Conservation (phyloP, 2,329 filamentous ascomycete species). For the Epichloe bromicola region DNA sequence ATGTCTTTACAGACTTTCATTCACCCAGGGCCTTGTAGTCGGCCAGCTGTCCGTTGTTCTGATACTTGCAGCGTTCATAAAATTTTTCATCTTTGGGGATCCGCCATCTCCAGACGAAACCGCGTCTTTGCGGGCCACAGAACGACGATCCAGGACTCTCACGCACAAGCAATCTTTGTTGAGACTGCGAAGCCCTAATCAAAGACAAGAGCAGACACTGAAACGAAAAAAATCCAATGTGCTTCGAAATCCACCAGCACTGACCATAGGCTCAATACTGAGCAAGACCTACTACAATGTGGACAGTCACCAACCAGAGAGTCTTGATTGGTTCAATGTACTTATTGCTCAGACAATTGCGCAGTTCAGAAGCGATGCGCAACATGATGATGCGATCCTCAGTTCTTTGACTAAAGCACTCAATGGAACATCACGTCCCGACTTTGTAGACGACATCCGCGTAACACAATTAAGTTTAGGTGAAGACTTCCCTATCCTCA, state of each 20-base stretch:
- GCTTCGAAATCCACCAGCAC: constrained; percentile 55
- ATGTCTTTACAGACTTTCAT: constrained; percentile 48
- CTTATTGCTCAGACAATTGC: constrained; percentile 92
- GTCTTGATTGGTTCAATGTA: constrained; percentile 97
- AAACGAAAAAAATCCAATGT: constrained; percentile 62
- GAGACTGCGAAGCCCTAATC: constrained; percentile 38
- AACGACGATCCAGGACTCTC: constrained; percentile 59
- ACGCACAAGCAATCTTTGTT: constrained; percentile 65
- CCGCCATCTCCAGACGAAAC: constrained; percentile 72
- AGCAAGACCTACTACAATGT: constrained; percentile 98
- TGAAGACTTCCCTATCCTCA: constrained; percentile 97
- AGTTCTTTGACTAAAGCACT: constrained; percentile 71
- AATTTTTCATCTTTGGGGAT: constrained; percentile 99
- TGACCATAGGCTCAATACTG: constrained; percentile 88
- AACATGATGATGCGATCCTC: constrained; percentile 82
- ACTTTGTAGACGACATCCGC: constrained; percentile 85
- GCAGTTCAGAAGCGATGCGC: constrained; percentile 84
- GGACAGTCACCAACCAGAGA: constrained; percentile 89
- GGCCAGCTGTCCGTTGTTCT: constrained; percentile 89
- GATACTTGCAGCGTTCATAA: constrained; percentile 88
- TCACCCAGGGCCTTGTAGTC: constrained; percentile 85
- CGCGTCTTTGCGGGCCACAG: constrained; percentile 60
- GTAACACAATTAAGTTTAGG: constrained; percentile 89
- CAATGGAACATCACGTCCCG: constrained; percentile 76
- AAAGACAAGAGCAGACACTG: constrained; percentile 29